Evolutionary conservation across 2,329 filamentous ascomycete genomes (phyloP).

Genomic region (Geosmithia flava): DNA sequence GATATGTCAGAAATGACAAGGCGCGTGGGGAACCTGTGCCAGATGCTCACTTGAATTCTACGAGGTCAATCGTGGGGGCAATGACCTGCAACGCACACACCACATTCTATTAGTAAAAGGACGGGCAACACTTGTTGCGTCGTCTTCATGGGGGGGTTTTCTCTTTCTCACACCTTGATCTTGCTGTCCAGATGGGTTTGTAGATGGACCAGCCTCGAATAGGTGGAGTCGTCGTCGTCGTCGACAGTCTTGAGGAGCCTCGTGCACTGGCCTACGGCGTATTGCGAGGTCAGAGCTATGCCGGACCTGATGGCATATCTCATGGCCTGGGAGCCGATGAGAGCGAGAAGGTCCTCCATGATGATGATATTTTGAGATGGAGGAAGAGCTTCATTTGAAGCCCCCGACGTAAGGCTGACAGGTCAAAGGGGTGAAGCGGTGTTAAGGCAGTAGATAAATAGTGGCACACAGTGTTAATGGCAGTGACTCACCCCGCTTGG

Average conservation of each 20-base stretch:
- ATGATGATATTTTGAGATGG: not conserved
- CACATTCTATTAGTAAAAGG: not conserved
- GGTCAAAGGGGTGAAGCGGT: too few relatives aligned
- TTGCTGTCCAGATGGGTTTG: slow-evolving; percentile 72
- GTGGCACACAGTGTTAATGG: too few relatives aligned
- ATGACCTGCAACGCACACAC: slow-evolving; percentile 49
- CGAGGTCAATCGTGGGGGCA: slow-evolving; percentile 81
- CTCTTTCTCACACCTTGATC: slow-evolving; percentile 48
- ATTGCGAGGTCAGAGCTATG: slow-evolving; percentile 72
- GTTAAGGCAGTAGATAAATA: too few relatives aligned
- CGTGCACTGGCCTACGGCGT: slow-evolving; percentile 73
- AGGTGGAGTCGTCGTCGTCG: slow-evolving; percentile 44
- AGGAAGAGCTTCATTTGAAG: too few relatives aligned
- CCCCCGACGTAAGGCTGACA: too few relatives aligned
- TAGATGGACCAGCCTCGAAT: slow-evolving; percentile 55
- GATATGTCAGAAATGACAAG: too few relatives aligned
- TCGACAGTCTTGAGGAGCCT: slow-evolving; percentile 68
- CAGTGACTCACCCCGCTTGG: not conserved
- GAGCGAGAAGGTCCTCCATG: slow-evolving; percentile 58
- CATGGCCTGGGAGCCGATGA: slow-evolving; percentile 58
- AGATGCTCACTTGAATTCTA: slow-evolving; percentile 63
- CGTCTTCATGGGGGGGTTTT: not conserved
- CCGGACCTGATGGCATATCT: slow-evolving; percentile 87
- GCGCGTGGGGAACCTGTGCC: not conserved
- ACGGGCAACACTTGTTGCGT: not conserved